phyloP scores from a whole-genome alignment of 805 yeast species.

The Sungouiella blattae region DNA sequence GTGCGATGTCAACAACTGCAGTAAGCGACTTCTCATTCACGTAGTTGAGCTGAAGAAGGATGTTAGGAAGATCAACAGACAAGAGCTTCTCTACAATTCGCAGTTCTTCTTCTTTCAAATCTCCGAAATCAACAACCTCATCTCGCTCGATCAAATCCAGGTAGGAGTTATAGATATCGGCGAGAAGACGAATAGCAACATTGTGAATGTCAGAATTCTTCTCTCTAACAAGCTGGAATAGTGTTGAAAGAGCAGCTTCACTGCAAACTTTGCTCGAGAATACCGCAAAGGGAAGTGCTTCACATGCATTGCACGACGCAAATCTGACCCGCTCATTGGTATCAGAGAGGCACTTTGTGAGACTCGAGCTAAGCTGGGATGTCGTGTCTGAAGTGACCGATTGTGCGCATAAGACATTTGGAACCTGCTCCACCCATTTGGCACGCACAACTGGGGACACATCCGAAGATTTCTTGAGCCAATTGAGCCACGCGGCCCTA shows the following conservation, averaged over 20 bases:
- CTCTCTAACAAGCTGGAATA: slow-evolving; percentile 69
- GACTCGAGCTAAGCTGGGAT: slow-evolving; percentile 40
- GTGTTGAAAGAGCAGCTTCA: slow-evolving; percentile 46
- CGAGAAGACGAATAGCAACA: slow-evolving; percentile 51
- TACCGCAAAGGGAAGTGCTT: slow-evolving; percentile 41
- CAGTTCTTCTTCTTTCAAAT: slow-evolving; percentile 16
- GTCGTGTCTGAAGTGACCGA: slow-evolving; percentile 50
- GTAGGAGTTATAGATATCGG: slow-evolving; percentile 52
- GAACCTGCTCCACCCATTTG: slow-evolving; percentile 64
- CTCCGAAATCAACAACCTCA: slow-evolving; percentile 30
- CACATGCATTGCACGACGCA: slow-evolving; percentile 52
- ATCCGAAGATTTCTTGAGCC: slow-evolving; percentile 77
- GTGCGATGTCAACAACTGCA: slow-evolving; percentile 55
- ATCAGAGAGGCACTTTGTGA: slow-evolving; percentile 69
- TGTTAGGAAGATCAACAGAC: slow-evolving; percentile 56
- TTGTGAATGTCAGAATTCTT: slow-evolving; percentile 62
- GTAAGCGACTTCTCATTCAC: slow-evolving; percentile 70
- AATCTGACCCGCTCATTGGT: slow-evolving; percentile 70
- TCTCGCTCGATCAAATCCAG: slow-evolving; percentile 17
- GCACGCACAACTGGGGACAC: slow-evolving; percentile 59
- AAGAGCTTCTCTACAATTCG: slow-evolving; percentile 20
- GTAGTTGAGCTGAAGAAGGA: slow-evolving; percentile 61
- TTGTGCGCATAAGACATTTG: slow-evolving; percentile 43
- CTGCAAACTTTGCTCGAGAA: slow-evolving; percentile 49
- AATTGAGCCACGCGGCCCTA: slow-evolving; percentile 57